Evolutionary conservation across 2,329 filamentous ascomycete genomes (phyloP).

Genomic region (Penicillium paneum): DNA sequence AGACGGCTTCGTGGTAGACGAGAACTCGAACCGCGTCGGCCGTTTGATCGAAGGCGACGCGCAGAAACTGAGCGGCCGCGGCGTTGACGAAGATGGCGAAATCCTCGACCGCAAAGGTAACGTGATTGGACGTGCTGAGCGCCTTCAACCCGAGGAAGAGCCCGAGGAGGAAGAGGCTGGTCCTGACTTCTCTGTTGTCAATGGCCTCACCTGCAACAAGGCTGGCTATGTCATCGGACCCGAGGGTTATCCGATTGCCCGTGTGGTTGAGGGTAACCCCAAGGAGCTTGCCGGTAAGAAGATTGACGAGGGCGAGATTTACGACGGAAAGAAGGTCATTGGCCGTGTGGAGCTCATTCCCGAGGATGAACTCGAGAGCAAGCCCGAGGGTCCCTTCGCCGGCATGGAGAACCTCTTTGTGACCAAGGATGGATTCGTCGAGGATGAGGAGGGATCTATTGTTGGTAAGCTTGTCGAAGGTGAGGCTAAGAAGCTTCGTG

Average conservation of each 20-base stretch:
- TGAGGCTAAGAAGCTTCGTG: constrained; percentile 68
- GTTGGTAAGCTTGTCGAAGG: constrained; percentile 70
- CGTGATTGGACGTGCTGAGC: constrained; percentile 56
- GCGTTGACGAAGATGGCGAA: constrained; percentile 62
- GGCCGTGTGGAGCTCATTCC: constrained; percentile 59
- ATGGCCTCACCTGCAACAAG: constrained; percentile 57
- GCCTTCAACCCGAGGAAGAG: constrained; percentile 37
- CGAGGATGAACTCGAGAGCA: constrained; percentile 54
- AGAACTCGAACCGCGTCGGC: constrained; percentile 49
- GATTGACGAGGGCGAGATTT: constrained; percentile 56
- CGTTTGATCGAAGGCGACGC: constrained; percentile 57
- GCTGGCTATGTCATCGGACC: constrained; percentile 55
- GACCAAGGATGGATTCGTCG: constrained; percentile 57
- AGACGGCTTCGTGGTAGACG: constrained; percentile 49
- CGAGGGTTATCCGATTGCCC: constrained; percentile 55
- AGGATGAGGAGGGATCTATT: constrained; percentile 74
- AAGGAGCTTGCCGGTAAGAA: constrained; percentile 56
- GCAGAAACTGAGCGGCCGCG: constrained; percentile 57
- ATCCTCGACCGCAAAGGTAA: constrained; percentile 62
- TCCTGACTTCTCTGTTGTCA: constrained; percentile 53
- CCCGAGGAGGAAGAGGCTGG: constrained; percentile 45
- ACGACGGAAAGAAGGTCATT: constrained; percentile 55
- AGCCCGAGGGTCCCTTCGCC: constrained; percentile 57
- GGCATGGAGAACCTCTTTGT: constrained; percentile 57
- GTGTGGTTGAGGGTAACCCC: constrained; percentile 53